Evolutionary conservation across 768 basidiomycete genomes (phyloP).

Genomic region (Amanita phalloides): DNA sequence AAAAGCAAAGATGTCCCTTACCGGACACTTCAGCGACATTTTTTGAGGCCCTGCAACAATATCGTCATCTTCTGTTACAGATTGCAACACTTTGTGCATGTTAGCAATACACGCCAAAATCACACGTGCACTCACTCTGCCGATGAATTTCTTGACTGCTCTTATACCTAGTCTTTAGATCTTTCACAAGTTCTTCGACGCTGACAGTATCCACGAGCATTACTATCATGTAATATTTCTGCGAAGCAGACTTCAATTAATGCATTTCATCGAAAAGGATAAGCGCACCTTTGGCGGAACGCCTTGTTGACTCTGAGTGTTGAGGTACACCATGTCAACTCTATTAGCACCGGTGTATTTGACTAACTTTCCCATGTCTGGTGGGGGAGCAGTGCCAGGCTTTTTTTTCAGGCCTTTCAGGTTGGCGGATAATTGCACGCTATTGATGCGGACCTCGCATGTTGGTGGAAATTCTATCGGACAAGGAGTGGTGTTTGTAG

Average conservation of each 20-base stretch:
- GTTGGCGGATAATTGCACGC: constrained; percentile 54
- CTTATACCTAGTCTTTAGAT: constrained; percentile 57
- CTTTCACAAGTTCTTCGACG: constrained; percentile 59
- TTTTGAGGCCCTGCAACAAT: constrained; percentile 84
- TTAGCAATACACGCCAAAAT: not conserved
- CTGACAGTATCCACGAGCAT: constrained; percentile 75
- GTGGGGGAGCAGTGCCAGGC: constrained; percentile 88
- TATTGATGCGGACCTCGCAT: constrained; percentile 86
- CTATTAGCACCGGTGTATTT: constrained; percentile 41
- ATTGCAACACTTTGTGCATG: constrained; percentile 40
- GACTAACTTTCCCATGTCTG: constrained; percentile 44
- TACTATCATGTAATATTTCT: constrained; percentile 84
- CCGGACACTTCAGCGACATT: constrained; percentile 91
- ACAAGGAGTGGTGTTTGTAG: constrained; percentile 42
- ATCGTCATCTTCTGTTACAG: constrained; percentile 71
- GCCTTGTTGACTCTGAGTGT: constrained; percentile 59
- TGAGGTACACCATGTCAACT: constrained; percentile 85
- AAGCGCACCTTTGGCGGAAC: constrained; percentile 54
- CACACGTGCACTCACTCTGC: constrained; percentile 41
- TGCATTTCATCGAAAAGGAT: not conserved
- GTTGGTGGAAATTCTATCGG: constrained; percentile 87
- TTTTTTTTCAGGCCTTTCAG: constrained; percentile 93
- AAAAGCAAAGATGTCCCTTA: constrained; percentile 27
- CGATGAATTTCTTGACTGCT: constrained; percentile 53
- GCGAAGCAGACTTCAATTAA: constrained; percentile 4